Evolutionary conservation across 208 protist genomes (phyloP), one percentile per base, ranked within the genome.

Genomic region (Angomonas desouzai): DNA sequence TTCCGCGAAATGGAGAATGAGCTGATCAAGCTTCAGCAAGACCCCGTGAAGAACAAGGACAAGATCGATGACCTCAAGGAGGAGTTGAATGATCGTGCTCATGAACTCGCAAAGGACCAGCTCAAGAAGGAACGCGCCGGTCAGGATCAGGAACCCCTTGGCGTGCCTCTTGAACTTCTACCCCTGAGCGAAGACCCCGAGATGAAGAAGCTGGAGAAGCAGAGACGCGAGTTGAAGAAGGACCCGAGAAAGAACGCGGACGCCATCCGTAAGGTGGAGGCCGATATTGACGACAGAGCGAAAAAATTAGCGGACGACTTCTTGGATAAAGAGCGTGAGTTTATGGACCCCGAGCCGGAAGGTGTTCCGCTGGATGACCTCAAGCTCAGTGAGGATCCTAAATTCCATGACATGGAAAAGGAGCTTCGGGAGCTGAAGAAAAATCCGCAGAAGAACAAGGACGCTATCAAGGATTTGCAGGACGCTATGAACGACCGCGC

Each of bases 1-100:
- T 93, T 93, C 75, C 81, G 78, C 33, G 74, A 86, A 43, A 79
- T 91, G 75, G 83, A 93, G 79, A 65, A 64, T 60, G 87, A 80
- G 45, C 73, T 88, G 51, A 55, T 89, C 58, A 72, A 75, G 68
- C 66, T 76, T 10, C 78, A 80, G 65, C 85, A 82, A 58, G 79
- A 87, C 58, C 70, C 75, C 7, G 63, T 68, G 57, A 78, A 72
- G 60, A 85, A 85, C 49, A 75, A 76, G 29, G 74, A 73, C n/a
- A 70, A 69, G 58, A 89, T 93, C 25, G 70, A 68, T 9, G 70
- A 82, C 45, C 67, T 91, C 57, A 64, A 91, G 70, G 72, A 86
- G 34, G 80, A 87, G 33, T 75, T 93, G 47, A 84, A 86, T 62
- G 70, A 68, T 28, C 87, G 84, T 40, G 77, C 82, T 1, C 64